Base-by-base conservation (phyloP, 129 eudicot species). In the Artemisia tridentata region DNA sequence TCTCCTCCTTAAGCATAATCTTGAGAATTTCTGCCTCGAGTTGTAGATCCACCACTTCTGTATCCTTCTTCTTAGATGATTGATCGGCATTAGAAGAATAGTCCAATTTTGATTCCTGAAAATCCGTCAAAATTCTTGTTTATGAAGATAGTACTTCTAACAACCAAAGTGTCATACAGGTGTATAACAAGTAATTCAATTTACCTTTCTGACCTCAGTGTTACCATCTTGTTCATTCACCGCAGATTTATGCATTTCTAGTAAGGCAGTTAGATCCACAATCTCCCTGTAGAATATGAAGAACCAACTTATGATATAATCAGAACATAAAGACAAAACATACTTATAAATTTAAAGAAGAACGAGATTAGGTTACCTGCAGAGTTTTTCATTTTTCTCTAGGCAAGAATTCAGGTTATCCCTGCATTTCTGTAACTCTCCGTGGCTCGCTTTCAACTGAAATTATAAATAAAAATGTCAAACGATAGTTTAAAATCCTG, bases 21-120 rank as follows among this genome's bases (percentile, higher is more conserved):
- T 88, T 92, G 4, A 92, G 53, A 75, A 88, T 86, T 49, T 92
- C 98, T 67, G 83, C 43, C 82, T 92, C 98, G 67, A 92, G 68
- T 34, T 86, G 86, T 71, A 88, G 81, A 73, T 85, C 79, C 86
- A 86, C 13, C 46, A 86, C 34, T 65, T 86, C 85, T 63, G 56
- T 75, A 54, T 63, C 61, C 47, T 64, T 75, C n/a, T 64, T 67
- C 47, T 70, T 51, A 49, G 53, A 55, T 72, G 75, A 12, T 63
- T 77, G 82, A 53, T 72, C 67, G 17, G 72, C 80, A 43, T 48
- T 45, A 25, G 64, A 14, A 56, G 83, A 79, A 73, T 21, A 72
- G 63, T 88, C 83, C 60, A 51, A 65, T 59, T 69, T 77, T 17
- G 86, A 67, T 59, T 90, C 91, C 95, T 85, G 80, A 68, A 83